Evolutionary conservation across 345 rosid species (phyloP).

Genomic region (Clausena lansium): DNA sequence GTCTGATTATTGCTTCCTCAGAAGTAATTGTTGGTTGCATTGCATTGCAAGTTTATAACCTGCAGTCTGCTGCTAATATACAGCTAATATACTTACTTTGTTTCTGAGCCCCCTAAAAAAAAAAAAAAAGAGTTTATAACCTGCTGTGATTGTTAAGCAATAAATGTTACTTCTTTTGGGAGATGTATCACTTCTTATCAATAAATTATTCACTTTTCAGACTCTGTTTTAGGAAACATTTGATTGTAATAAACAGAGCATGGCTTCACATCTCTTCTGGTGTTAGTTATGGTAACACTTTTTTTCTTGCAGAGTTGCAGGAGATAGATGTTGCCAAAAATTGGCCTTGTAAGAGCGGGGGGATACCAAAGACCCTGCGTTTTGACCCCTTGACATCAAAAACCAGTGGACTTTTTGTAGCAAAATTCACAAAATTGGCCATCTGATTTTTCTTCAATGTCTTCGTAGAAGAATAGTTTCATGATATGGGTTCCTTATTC

Average conservation of each 20-base stretch:
- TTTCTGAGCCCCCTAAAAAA: no score
- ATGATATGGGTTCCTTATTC: not conserved
- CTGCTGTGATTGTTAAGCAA: not conserved
- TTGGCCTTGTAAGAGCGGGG: slow-evolving; percentile 84
- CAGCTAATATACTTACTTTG: no score
- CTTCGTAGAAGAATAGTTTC: not conserved
- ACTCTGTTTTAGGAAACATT: not conserved
- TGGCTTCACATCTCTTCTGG: not conserved
- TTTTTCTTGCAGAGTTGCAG: slow-evolving; percentile 48
- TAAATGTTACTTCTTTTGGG: not conserved
- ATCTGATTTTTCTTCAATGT: not conserved
- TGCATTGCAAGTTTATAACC: not conserved
- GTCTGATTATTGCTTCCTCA: not conserved
- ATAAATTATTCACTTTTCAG: not conserved
- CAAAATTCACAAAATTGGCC: slow-evolving; percentile 58
- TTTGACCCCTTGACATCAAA: slow-evolving; percentile 80
- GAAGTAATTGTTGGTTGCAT: no score
- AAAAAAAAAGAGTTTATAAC: no score
- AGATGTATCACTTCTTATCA: not conserved
- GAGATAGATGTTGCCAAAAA: slow-evolving; percentile 62
- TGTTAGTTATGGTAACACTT: not conserved
- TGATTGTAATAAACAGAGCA: not conserved
- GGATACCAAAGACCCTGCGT: slow-evolving; percentile 70
- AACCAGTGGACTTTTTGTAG: slow-evolving; percentile 94
- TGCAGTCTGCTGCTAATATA: not conserved